phyloP scores from a whole-genome alignment of 2,329 filamentous ascomycete species.

The Phyllosticta ampelicida region DNA sequence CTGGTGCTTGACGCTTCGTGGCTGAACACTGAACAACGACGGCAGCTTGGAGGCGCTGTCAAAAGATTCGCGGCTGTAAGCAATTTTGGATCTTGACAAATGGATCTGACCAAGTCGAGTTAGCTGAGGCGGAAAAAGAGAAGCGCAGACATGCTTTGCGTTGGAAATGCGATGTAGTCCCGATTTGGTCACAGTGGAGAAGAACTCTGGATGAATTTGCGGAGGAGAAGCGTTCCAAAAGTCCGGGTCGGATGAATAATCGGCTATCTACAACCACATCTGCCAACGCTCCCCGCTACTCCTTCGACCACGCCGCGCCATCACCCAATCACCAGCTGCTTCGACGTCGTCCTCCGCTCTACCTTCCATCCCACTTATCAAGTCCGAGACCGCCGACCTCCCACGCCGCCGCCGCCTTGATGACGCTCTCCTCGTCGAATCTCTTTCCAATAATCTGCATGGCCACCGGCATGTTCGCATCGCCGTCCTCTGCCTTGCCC shows the following conservation, averaged over 20 bases:
- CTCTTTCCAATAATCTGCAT: conserved; percentile 28
- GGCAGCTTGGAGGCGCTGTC: no score
- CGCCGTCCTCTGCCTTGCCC: conserved; percentile 13
- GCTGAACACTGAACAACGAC: no score
- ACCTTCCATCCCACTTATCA: conserved; percentile 16
- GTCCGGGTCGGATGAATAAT: background rate
- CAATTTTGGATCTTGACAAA: no score
- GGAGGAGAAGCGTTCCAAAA: background rate
- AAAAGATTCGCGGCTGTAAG: no score
- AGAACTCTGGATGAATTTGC: background rate
- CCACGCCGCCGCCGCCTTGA: conserved; percentile 26
- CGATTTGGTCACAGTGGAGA: background rate
- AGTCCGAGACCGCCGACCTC: conserved; percentile 21
- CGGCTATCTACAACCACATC: background rate
- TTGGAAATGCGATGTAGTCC: no score
- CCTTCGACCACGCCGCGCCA: no score
- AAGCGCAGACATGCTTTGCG: no score
- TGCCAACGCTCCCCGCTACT: background rate
- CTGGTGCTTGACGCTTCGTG: no score
- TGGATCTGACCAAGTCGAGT: no score
- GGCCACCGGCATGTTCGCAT: conserved; percentile 23
- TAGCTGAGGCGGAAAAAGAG: no score
- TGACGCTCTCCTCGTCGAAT: conserved; percentile 24
- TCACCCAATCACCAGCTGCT: no score
- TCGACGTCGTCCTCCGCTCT: background rate